Evolutionary conservation across 2,329 filamentous ascomycete species (phyloP), one percentile per base, ranked within the genome.

Genomic region (Aspergillus nomiae): DNA sequence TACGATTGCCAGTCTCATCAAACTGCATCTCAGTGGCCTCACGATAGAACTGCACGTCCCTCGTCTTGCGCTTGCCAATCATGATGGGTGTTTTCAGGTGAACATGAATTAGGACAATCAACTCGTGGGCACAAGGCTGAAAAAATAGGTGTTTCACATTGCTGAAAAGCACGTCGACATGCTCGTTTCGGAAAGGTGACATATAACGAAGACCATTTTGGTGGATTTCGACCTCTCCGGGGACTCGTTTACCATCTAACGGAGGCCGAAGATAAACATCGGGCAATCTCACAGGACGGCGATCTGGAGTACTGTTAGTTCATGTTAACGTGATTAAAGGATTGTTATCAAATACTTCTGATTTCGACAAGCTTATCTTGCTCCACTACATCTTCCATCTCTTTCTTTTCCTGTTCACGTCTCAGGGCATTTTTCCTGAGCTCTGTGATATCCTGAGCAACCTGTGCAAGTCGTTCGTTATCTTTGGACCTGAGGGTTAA

Each of bases 131-230:
- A 73, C 93, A 98, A 32, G 96, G 95, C 78, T 99, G 95, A 84
- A 99, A 99, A 84, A 99, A 99, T 3, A 99, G 85, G 76, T 99
- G 95, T 78, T 96, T 96, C 77, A 99, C 92, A 81, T 99, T 99
- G 82, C 92, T 96, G 84, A 99, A 99, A 1, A 99, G 86, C 59
- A 99, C 89, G 73, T 99, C 95, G 56, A 99, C 92, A 71, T 95
- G 91, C 69, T 92, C 90, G 26, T 89, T 89, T 77, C 90, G 89
- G 67, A 96, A 82, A 59, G 91, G 88, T 58, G 92, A 91, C 81
- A 94, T 85, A 78, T 99, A 99, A 64, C 95, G 92, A 62, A 99
- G 91, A 94, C 95, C 95, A 73, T 99, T 99, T 74, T 98, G 94
- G 79, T 99, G 95, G 57, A 99, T 97, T 79, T 98, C 94, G 45